Conservation (phyloP, 1,284 basidiomycete species). For the Caloboletus firmus region DNA sequence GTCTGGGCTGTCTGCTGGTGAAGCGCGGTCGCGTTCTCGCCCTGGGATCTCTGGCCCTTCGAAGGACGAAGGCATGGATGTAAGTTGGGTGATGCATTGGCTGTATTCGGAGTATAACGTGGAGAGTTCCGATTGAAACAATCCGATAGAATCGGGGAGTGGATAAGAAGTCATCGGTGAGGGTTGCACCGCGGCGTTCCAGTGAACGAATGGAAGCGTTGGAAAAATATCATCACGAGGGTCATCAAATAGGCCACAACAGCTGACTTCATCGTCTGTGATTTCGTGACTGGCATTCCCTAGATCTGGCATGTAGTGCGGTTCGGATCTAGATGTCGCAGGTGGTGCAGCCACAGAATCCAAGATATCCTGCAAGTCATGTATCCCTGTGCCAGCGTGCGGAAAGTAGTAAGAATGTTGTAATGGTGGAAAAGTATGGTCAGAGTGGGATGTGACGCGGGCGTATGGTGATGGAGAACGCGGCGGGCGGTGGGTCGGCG, state of each 20-base stretch:
- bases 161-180: constrained; percentile 14
- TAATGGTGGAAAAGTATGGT: neutral
- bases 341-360: constrained; percentile 1
- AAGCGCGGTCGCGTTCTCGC: constrained; percentile 1
- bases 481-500: constrained; percentile 2
- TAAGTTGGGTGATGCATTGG: constrained; percentile 48
- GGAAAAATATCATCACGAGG: constrained; percentile 14
- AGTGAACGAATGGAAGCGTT: constrained; percentile 24
- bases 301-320: constrained; percentile 9
- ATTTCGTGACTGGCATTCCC: constrained; percentile 3
- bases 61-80: constrained; percentile 37
- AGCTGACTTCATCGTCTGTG: constrained; percentile 6
- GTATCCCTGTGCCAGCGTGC: constrained; percentile 7
- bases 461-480: constrained; percentile 1
- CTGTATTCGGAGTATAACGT: constrained; percentile 51
- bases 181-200: constrained; percentile 29
- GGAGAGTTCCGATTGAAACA: constrained; percentile 38
- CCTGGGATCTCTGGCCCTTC: constrained; percentile 19
- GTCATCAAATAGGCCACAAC: constrained; percentile 13
- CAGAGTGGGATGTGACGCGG: constrained; percentile 10
- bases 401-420: constrained; percentile 16
- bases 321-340: constrained; percentile 23
- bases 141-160: constrained; percentile 16
- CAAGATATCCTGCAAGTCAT: constrained; percentile 20
- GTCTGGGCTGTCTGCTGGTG: constrained; percentile 26